Evolutionary conservation across 352 stramenopile genomes (phyloP), one percentile per base, ranked within the genome.

Genomic region (Peronospora belbahrii): DNA sequence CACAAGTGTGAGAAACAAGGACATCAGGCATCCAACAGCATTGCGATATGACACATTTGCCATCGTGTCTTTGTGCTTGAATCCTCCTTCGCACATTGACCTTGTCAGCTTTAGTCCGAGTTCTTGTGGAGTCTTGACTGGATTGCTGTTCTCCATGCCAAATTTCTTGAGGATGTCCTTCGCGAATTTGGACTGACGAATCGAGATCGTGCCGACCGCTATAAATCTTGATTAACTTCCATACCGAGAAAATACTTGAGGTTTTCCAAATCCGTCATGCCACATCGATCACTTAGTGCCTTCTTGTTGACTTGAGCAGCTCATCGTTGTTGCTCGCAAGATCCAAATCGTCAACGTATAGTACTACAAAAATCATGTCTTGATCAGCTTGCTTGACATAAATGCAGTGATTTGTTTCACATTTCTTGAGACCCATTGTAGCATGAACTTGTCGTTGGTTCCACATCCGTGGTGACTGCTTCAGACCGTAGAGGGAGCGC

Each of bases 341-440:
- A 18, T 42, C 14, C n/a, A 54, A 30, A 28, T 54, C 28, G 37
- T 47, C 36, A 4, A 48, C 47, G 37, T 47, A 54, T 3, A 47
- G 47, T n/a, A 22, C 47, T 18, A 54, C 46, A 8, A 47, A 42
- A 27, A 54, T 48, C 27, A 54, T 54, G 28, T 54, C 28, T 36
- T 55, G 36, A 5, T 13, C 25, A 13, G 32, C 24, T 18, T 35
- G 24, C 24, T 52, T 52, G 15, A 28, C 7, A 17, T 46, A 46
- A 6, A 46, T 28, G 10, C 40, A 46, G 27, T 46, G 40, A 19
- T 46, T 27, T 2, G 39, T 6, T 8, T 46, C 39, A n/a, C 39
- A 46, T 13, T 37, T 46, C 25, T 36, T 46, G 31, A 48, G 38
- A n/a, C 15, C n/a, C n/a, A n/a, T n/a, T n/a, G n/a, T 30, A 47